phyloP scores from a whole-genome alignment of 2,329 filamentous ascomycete genomes.

The Aspergillus bombycis region DNA sequence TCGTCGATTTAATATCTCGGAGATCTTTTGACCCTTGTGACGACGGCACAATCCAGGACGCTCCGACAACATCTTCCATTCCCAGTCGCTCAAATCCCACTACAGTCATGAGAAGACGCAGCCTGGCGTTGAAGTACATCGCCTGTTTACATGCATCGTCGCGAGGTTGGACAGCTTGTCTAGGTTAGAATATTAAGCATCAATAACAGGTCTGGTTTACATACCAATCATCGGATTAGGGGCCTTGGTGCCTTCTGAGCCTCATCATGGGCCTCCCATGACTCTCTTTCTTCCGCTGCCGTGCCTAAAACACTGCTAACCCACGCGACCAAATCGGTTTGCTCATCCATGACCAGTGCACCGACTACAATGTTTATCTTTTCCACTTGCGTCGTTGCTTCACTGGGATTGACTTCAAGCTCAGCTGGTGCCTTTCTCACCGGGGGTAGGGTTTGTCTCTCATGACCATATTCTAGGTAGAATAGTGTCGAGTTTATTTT shows the following conservation, averaged over 20 bases:
- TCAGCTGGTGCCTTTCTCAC: conserved; percentile 74
- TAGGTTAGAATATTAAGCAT: conserved; percentile 1
- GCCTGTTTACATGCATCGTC: conserved; percentile 69
- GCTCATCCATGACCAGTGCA: conserved; percentile 76
- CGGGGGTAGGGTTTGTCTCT: conserved; percentile 72
- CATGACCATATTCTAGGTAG: conserved; percentile 88
- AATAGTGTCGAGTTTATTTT: conserved; percentile 82
- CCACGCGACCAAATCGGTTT: conserved; percentile 78
- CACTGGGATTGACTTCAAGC: conserved; percentile 75
- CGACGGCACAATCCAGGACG: conserved; percentile 76
- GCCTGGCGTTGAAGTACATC: conserved; percentile 85
- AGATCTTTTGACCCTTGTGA: conserved; percentile 66
- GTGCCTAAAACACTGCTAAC: conserved; percentile 70
- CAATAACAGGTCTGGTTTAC: conserved; percentile 28
- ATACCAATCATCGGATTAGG: conserved; percentile 49
- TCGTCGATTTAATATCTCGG: conserved; percentile 68
- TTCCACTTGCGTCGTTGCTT: conserved; percentile 64
- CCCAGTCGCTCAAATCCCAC: conserved; percentile 69
- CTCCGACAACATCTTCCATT: conserved; percentile 72
- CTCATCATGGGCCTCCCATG: conserved; percentile 74
- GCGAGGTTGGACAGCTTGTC: conserved; percentile 63
- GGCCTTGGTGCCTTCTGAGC: conserved; percentile 51
- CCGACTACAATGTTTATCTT: conserved; percentile 81
- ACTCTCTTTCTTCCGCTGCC: conserved; percentile 72
- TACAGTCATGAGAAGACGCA: conserved; percentile 81